Evolutionary conservation across 768 basidiomycete species (phyloP), one percentile per base, ranked within the genome.

Genomic region (Clitopilus passeckerianus): DNA sequence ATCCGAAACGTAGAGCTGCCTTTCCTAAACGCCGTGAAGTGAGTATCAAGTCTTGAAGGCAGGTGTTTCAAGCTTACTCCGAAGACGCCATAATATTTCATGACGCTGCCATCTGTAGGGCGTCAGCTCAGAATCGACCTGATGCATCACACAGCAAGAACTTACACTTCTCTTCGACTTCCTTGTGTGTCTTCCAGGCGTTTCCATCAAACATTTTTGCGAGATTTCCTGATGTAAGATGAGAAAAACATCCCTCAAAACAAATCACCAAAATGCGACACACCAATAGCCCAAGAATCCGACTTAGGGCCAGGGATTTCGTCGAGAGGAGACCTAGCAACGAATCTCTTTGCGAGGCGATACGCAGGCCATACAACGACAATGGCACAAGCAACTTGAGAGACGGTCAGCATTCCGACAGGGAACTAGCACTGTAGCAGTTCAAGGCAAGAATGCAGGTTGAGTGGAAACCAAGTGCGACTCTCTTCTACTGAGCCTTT

Each of bases 1-100:
- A 59, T 82, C 81, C 54, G 66, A 78, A 0, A 78, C 71, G 59
- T 74, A 75, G 7, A 82, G 65, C 46, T 71, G 65, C 34, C 70
- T 64, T 56, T 68, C 68, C 72, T 72, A 66, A n/a, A 57, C 24
- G 35, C 18, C 23, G 16, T n/a, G 23, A 46, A 27, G 14, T 52
- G 23, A 4, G 44, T 27, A 18, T 34, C 52, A 50, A 5, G 35
- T 53, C 9, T 33, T 12, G 12, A 7, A 1, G 7, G 23, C 24
- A 16, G 12, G 7, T 62, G 72, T 12, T n/a, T 57, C 3, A 10
- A 33, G 55, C 62, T 44, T 27, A 78, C 78, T 1, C 76, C 74
- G 22, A 78, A 64, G 9, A 72, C 56, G 1, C 71, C 72, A 33
- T 71, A 68, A 53, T 79, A 63, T 54, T 64, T 65, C 1, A 73